These are phyloP conservation scores for Trichoderma afroharzianum DNA, from an alignment of 2,329 filamentous ascomycete genomes.

Conservation along the genomic window DNA sequence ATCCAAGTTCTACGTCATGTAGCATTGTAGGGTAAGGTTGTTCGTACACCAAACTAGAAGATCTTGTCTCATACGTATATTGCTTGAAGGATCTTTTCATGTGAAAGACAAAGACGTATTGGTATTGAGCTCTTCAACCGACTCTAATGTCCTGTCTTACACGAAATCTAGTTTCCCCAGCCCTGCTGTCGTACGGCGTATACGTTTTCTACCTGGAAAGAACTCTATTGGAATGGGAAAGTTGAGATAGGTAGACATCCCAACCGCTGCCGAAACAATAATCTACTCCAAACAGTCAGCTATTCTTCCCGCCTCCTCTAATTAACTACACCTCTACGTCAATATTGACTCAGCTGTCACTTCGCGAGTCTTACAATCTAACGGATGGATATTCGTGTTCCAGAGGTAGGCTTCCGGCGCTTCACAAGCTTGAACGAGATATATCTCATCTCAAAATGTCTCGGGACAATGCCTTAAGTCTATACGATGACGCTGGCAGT, in stretches of 20 bases:
- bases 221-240: background rate
- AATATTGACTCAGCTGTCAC: background rate
- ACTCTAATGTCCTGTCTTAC: background rate
- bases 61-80: background rate
- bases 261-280: background rate
- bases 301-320: background rate
- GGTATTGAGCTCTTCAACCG: background rate
- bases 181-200: background rate
- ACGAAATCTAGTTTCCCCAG: background rate
- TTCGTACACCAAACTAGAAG: background rate
- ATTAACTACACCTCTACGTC: background rate
- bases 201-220: background rate
- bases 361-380: background rate
- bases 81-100: background rate
- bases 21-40: background rate
- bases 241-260: background rate
- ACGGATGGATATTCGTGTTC: background rate
- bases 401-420: background rate
- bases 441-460: background rate
- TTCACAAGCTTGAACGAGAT: background rate
- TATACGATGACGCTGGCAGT: background rate
- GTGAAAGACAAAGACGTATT: background rate
- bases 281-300: background rate
- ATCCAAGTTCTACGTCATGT: background rate
- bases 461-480: background rate